Base-by-base conservation (phyloP, 352 stramenopile species). In the Phytophthora nicotianae region DNA sequence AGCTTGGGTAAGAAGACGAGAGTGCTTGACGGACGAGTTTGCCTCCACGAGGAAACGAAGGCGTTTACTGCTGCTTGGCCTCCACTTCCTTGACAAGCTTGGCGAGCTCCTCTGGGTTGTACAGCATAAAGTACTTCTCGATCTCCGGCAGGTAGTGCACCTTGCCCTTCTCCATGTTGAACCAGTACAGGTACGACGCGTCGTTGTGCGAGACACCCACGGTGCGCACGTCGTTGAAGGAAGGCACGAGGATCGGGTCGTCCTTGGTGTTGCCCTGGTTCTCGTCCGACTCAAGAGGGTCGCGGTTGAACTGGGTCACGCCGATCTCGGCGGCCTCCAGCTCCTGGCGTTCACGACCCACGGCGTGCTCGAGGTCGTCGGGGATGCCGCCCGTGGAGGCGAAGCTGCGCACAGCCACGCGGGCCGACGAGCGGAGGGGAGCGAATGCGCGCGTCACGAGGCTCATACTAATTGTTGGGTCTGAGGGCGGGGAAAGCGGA, bases 51-150 rank as follows among this genome's bases (percentile, higher is more conserved):
- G 13, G 23, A 24, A n/a, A 23, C 20, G 20, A 51, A 26, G 16
- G 26, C 24, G 20, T 49, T 77, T 90, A 85, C 57, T 90, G 65
- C 68, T 90, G 76, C 81, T 91, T 91, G 70, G 80, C 77, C 70
- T 93, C 82, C 65, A 90, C 83, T 50, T 93, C 83, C 79, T 93
- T 88, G 63, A 93, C 75, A 45, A 91, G 77, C 77, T 88, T 62
- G 46, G 85, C 81, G 41, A 93, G 77, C 62, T 91, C 83, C 68
- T 89, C 79, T n/a, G 85, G 83, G 81, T 95, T 93, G 82, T 94
- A 92, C 27, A 95, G 77, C 87, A 90, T 74, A 79, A 95, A 95
- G 77, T 95, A 95, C 85, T 95, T 95, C 69, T 91, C 83, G 65
- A 93, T 90, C 67, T 78, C 68, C 50, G 87, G 87, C 60, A 95